phyloP scores from a whole-genome alignment of 2,329 filamentous ascomycete genomes.

The Claviceps sp. region DNA sequence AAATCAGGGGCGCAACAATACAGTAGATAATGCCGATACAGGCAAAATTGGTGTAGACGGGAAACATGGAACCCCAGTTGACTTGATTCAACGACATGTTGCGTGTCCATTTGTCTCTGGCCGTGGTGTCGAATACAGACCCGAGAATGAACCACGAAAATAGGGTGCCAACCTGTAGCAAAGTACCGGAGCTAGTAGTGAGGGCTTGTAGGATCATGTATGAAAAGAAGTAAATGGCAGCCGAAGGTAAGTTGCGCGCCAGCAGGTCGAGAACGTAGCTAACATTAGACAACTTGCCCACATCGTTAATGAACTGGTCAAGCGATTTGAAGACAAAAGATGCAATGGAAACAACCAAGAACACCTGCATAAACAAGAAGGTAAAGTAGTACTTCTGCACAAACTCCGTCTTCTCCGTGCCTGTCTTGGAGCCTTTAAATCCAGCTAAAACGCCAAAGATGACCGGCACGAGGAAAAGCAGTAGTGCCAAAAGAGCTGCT shows the following conservation, averaged over 20 bases:
- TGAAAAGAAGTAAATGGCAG: constrained; percentile 95
- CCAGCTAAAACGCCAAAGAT: constrained; percentile 61
- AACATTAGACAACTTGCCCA: constrained; percentile 37
- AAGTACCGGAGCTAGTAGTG: constrained; percentile 76
- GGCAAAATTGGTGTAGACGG: constrained; percentile 91
- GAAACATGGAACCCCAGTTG: constrained; percentile 88
- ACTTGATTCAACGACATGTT: constrained; percentile 68
- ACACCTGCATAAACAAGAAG: constrained; percentile 90
- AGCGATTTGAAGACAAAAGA: constrained; percentile 55
- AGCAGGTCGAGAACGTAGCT: constrained; percentile 56
- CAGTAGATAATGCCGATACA: constrained; percentile 86
- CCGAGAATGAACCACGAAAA: constrained; percentile 71
- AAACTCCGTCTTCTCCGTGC: constrained; percentile 62
- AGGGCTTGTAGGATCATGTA: constrained; percentile 95
- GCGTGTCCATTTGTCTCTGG: constrained; percentile 68
- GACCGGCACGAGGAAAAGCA: constrained; percentile 71
- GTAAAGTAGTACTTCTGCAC: constrained; percentile 88
- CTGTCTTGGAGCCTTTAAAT: constrained; percentile 71
- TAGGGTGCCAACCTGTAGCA: constrained; percentile 72
- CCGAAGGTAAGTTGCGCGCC: constrained; percentile 67
- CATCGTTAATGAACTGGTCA: constrained; percentile 43
- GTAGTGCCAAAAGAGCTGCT: constrained; percentile 57
- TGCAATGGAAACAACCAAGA: constrained; percentile 81
- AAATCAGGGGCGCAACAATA: constrained; percentile 78
- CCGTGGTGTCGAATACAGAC: constrained; percentile 71